phyloP scores from a whole-genome alignment of 2,329 filamentous ascomycete genomes.

The Cordyceps cicadae region DNA sequence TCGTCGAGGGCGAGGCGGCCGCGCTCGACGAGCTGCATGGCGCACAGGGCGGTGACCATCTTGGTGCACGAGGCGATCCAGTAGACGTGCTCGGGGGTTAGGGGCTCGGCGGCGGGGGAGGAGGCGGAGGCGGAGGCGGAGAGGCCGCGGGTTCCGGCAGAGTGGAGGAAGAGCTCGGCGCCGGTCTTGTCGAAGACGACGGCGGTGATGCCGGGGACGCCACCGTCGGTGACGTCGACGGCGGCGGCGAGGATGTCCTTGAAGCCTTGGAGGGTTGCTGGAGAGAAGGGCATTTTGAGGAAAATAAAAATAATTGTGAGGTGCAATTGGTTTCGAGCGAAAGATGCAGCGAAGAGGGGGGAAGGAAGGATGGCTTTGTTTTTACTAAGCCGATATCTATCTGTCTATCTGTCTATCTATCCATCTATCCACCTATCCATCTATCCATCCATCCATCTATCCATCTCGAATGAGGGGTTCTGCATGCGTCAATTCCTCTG shows the following conservation, averaged over 20 bases:
- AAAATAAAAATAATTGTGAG: too few relatives aligned
- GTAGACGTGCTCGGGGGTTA: conserved; percentile 54
- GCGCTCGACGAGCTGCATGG: conserved; percentile 50
- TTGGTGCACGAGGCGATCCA: conserved; percentile 53
- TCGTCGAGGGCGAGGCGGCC: conserved; percentile 41
- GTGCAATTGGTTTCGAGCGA: too few relatives aligned
- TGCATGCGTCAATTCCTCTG: too few relatives aligned
- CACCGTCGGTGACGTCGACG: neutral
- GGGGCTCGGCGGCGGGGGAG: conserved; percentile 36
- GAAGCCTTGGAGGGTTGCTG: neutral
- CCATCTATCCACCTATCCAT: too few relatives aligned
- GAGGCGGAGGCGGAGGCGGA: conserved; percentile 14
- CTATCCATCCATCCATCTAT: too few relatives aligned
- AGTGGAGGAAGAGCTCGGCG: conserved; percentile 33
- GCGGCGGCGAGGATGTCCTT: neutral
- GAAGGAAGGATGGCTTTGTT: neutral
- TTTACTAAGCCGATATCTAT: neutral
- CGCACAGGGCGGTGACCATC: conserved; percentile 42
- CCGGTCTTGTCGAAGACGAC: conserved; percentile 9
- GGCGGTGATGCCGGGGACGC: conserved; percentile 5
- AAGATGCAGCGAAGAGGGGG: conserved; percentile 11
- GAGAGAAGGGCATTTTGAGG: neutral
- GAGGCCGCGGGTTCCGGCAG: conserved; percentile 38
- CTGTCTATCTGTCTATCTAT: neutral
- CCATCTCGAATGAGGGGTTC: too few relatives aligned